Evolutionary conservation across 768 basidiomycete species (phyloP).

Genomic region (Symmetrospora coprosmae): DNA sequence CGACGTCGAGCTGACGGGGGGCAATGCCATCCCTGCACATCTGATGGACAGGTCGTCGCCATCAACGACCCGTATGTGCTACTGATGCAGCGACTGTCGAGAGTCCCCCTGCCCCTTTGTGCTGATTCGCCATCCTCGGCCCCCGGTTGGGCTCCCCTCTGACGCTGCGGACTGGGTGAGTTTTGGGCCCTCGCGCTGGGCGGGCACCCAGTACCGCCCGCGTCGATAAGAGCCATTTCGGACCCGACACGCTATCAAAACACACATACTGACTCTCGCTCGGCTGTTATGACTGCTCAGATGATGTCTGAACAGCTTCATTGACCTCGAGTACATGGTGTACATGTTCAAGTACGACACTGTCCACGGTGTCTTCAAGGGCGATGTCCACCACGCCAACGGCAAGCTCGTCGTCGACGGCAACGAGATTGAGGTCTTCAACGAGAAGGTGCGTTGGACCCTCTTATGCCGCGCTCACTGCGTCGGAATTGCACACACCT

Average conservation of each 20-base stretch:
- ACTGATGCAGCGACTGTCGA: neutral
- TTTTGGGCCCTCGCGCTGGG: neutral
- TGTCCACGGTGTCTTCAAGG: constrained; percentile 73
- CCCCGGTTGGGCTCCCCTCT: neutral
- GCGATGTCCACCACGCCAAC: constrained; percentile 61
- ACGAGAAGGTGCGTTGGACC: constrained; percentile 45
- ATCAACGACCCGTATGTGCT: constrained; percentile 45
- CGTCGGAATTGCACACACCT: neutral
- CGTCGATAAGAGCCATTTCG: no score
- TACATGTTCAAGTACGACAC: constrained; percentile 68
- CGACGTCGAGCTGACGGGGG: neutral
- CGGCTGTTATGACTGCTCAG: neutral
- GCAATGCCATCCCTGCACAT: constrained; percentile 18
- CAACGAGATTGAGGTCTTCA: constrained; percentile 60
- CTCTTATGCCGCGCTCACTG: no score
- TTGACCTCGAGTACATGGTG: constrained; percentile 92
- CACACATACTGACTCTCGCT: neutral
- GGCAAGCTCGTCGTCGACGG: constrained; percentile 79
- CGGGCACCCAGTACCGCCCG: neutral
- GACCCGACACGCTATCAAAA: no score
- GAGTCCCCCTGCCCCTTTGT: neutral
- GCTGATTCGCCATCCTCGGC: neutral
- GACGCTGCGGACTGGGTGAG: no score
- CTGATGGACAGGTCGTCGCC: constrained; percentile 55
- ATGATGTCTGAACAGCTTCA: constrained; percentile 52